phyloP scores from a whole-genome alignment of 75 land plant species.

The Pinus tabuliformis region DNA sequence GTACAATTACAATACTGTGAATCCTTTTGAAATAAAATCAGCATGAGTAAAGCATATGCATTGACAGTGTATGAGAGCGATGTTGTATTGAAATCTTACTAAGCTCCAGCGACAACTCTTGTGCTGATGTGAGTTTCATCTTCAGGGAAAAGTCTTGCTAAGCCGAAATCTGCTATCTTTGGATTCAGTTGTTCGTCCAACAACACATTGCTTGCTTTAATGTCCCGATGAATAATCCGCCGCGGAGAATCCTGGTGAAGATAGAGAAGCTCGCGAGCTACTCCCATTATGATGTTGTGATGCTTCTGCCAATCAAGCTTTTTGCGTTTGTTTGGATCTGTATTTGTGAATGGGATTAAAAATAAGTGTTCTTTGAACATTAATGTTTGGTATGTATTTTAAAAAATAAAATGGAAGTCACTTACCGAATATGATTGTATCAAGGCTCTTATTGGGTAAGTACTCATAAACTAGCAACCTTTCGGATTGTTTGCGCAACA shows the following conservation, averaged over 20 bases:
- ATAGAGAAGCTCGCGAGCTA: not conserved
- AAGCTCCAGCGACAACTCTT: slow-evolving; percentile 14
- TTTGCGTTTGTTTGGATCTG: not conserved
- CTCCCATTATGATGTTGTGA: not conserved
- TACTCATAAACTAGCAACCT: slow-evolving; percentile 14
- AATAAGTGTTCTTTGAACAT: no score
- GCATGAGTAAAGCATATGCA: no score
- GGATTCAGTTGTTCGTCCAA: slow-evolving; percentile 6
- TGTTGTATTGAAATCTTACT: not conserved
- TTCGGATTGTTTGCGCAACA: slow-evolving; percentile 11
- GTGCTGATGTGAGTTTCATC: not conserved
- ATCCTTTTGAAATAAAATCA: no score
- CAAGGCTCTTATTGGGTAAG: slow-evolving; percentile 26
- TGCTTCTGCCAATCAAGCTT: not conserved
- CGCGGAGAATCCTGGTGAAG: not conserved
- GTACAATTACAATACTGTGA: no score
- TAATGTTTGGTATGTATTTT: no score
- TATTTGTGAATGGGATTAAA: not conserved
- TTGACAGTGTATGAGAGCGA: no score
- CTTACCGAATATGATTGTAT: slow-evolving; percentile 16
- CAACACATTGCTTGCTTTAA: no score
- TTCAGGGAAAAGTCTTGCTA: slow-evolving; percentile 14
- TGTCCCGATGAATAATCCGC: no score
- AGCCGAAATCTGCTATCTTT: slow-evolving; percentile 21
- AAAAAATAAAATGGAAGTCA: not conserved